Conservation (phyloP, 2,329 filamentous ascomycete genomes). For the Venturiaceae sp. region DNA sequence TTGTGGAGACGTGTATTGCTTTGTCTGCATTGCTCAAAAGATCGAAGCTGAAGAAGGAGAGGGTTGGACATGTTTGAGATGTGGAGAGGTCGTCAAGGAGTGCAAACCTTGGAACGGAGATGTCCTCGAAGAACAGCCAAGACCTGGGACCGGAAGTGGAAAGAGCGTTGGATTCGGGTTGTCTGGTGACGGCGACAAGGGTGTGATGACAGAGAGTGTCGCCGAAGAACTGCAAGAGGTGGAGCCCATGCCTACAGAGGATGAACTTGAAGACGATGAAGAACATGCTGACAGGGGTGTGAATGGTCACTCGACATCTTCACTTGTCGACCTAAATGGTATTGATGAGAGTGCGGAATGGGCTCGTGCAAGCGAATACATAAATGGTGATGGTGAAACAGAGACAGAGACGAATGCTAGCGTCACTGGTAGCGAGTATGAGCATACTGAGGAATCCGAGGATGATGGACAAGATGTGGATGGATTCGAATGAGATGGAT, state of each 20-base stretch:
- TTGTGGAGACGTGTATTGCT: conserved; percentile 92
- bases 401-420: conserved; percentile 7
- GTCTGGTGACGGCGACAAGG: background rate
- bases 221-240: background rate
- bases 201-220: background rate
- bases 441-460: background rate
- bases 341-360: conserved; percentile 6
- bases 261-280: background rate
- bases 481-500: background rate
- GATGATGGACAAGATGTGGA: background rate
- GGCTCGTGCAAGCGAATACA: conserved; percentile 4
- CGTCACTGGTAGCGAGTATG: conserved; percentile 1
- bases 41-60: conserved; percentile 90
- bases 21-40: conserved; percentile 83
- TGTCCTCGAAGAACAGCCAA: conserved; percentile 51
- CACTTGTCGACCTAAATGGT: background rate
- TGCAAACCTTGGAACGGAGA: conserved; percentile 91
- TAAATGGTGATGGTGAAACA: conserved; percentile 3
- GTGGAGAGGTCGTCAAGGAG: conserved; percentile 71
- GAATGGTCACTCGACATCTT: background rate
- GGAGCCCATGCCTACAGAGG: background rate
- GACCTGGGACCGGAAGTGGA: conserved; percentile 11
- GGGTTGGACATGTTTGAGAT: conserved; percentile 85
- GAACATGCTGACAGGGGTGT: background rate
- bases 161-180: conserved; percentile 12